phyloP scores from a whole-genome alignment of 495 filamentous ascomycete species.

The Physcia stellaris region DNA sequence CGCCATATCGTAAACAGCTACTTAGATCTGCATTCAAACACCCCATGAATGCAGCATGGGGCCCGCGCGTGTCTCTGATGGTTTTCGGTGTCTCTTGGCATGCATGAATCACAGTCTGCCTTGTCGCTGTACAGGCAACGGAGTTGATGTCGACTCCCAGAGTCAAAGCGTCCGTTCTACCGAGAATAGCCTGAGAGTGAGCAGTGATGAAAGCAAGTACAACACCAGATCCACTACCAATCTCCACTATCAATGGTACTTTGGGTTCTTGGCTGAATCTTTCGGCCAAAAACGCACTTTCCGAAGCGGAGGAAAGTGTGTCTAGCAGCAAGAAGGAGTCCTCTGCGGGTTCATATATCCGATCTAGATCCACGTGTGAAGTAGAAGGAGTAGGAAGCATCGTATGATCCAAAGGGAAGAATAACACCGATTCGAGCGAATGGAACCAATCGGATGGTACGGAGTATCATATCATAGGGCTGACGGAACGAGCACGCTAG shows the following conservation, averaged over 20 bases:
- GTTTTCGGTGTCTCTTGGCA: conserved; percentile 16
- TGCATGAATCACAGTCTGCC: conserved; percentile 46
- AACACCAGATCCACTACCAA: conserved; percentile 83
- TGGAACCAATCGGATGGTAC: too few relatives aligned
- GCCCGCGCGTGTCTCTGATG: conserved; percentile 10
- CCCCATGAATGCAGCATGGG: conserved; percentile 33
- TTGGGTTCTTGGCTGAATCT: conserved; percentile 26
- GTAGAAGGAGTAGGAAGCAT: conserved; percentile 94
- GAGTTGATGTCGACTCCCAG: conserved; percentile 71
- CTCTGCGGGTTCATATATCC: conserved; percentile 86
- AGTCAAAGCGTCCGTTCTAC: conserved; percentile 51
- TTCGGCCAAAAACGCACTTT: conserved; percentile 54
- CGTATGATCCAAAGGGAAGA: background rate
- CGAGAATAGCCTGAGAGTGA: conserved; percentile 59
- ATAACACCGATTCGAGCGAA: background rate
- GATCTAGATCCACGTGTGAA: conserved; percentile 70
- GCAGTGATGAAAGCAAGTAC: conserved; percentile 76
- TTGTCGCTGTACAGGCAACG: conserved; percentile 59
- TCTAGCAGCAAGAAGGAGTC: conserved; percentile 93
- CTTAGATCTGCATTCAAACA: conserved; percentile 57
- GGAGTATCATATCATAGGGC: too few relatives aligned
- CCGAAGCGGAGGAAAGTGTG: conserved; percentile 60
- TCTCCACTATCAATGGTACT: conserved; percentile 59
- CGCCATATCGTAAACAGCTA: conserved; percentile 35
- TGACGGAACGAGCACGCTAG: too few relatives aligned